phyloP scores from a whole-genome alignment of 2,329 filamentous ascomycete species.

The Aaosphaeria pasadenensis region DNA sequence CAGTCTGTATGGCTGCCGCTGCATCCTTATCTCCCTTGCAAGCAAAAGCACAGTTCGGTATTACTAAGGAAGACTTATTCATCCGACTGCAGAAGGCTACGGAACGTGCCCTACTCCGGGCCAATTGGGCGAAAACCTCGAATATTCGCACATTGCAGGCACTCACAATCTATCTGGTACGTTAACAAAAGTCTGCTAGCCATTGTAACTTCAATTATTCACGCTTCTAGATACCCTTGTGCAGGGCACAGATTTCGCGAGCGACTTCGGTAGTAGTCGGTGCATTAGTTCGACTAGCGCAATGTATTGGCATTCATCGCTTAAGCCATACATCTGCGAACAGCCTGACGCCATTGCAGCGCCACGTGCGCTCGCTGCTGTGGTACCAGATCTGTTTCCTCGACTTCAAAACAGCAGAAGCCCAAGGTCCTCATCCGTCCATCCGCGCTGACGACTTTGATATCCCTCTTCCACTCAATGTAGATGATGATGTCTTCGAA shows the following conservation, averaged over 20 bases:
- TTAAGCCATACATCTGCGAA: constrained; percentile 31
- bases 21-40: constrained; percentile 35
- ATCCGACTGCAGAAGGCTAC: constrained; percentile 35
- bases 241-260: constrained; percentile 36
- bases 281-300: constrained; percentile 34
- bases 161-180: constrained; percentile 36
- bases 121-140: constrained; percentile 38
- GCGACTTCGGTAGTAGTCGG: constrained; percentile 38
- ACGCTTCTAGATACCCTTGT: constrained; percentile 31
- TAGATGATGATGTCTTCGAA: constrained; percentile 38
- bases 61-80: constrained; percentile 36
- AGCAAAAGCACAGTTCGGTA: constrained; percentile 38
- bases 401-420: constrained; percentile 38
- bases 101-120: constrained; percentile 31
- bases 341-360: constrained; percentile 32
- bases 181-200: neutral
- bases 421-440: constrained; percentile 35
- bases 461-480: constrained; percentile 34
- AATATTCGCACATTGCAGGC: constrained; percentile 37
- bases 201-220: neutral
- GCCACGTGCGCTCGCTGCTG: constrained; percentile 34
- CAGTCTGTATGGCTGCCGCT: constrained; percentile 37
- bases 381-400: constrained; percentile 40
- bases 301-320: constrained; percentile 38
- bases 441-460: constrained; percentile 37